These are phyloP conservation scores for Mikania micrantha DNA, from an alignment of 129 eudicot genomes.

Conservation along the genomic window DNA sequence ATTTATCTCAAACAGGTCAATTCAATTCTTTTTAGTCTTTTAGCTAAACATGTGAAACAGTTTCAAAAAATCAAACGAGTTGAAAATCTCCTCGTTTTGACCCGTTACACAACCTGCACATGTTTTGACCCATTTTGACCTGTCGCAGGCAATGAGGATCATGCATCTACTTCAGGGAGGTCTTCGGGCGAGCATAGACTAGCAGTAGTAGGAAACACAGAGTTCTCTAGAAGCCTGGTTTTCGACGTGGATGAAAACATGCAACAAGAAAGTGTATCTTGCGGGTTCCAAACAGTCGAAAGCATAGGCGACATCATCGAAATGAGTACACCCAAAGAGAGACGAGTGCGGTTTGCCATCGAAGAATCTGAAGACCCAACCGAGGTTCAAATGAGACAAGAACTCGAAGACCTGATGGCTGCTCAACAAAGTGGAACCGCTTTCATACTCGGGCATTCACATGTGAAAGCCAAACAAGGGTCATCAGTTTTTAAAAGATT, in stretches of 20 bases:
- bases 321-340: constrained; percentile 40
- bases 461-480: constrained; percentile 84
- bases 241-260: constrained; percentile 58
- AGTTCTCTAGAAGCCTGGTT: constrained; percentile 25
- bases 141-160: constrained; percentile 31
- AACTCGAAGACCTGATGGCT: constrained; percentile 55
- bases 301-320: constrained; percentile 47
- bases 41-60: background rate
- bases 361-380: constrained; percentile 28
- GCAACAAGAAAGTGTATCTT: constrained; percentile 60
- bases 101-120: background rate
- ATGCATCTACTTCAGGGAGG: constrained; percentile 24
- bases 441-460: constrained; percentile 76
- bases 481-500: constrained; percentile 56
- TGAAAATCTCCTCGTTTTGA: background rate
- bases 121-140: background rate
- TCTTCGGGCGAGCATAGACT: constrained; percentile 48
- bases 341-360: constrained; percentile 46
- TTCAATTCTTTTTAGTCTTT: background rate
- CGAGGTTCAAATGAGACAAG: constrained; percentile 39
- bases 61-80: background rate
- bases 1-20: background rate
- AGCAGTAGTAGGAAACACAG: constrained; percentile 48
- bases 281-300: constrained; percentile 55
- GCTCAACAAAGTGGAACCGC: constrained; percentile 81